These are phyloP conservation scores for Rhodamnia rubescens DNA, from an alignment of 345 rosid genomes.

Conservation along the genomic window DNA sequence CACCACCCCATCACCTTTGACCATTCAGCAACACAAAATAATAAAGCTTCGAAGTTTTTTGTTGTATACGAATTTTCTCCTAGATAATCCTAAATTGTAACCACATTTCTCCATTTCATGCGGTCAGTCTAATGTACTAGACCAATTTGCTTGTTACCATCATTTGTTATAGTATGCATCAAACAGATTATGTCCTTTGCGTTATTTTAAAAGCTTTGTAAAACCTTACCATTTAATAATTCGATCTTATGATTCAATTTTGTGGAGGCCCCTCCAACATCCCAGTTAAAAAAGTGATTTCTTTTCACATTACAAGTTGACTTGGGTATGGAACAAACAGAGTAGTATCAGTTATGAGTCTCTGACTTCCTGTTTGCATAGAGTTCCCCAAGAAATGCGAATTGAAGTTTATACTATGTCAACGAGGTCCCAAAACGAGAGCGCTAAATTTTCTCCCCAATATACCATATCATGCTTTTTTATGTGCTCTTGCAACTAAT, in stretches of 20 bases:
- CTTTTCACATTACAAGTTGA: neutral
- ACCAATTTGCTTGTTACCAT: neutral
- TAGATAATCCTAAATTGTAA: neutral
- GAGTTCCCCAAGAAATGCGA: neutral
- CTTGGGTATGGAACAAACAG: neutral
- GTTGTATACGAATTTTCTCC: neutral
- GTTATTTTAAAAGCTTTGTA: neutral
- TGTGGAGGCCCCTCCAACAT: neutral
- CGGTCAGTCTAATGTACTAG: neutral
- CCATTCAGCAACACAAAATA: neutral
- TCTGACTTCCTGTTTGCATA: neutral
- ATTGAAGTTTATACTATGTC: neutral
- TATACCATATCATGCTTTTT: neutral
- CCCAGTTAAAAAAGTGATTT: neutral
- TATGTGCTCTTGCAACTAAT: neutral
- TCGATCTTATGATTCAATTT: neutral
- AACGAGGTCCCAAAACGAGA: neutral
- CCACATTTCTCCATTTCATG: neutral
- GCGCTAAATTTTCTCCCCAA: neutral
- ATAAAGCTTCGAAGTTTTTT: neutral
- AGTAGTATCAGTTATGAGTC: neutral
- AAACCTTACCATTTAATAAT: neutral
- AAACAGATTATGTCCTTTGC: neutral
- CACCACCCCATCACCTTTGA: neutral
- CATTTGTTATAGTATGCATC: neutral